Conservation (phyloP, 148 eudicot genomes). For the Fallopia convolvulus region DNA sequence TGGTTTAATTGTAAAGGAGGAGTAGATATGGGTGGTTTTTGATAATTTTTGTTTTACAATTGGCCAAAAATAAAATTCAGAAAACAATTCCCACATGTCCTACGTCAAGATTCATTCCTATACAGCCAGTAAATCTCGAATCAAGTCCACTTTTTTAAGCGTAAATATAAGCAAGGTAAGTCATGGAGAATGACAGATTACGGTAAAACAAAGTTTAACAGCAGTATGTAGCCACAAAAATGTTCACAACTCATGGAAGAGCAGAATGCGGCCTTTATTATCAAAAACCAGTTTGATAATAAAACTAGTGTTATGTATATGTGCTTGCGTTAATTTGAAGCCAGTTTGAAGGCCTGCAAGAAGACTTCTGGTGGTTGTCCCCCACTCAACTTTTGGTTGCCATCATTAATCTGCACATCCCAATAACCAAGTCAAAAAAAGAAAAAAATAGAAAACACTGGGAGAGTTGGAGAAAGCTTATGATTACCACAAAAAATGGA, state of each 20-base stretch:
- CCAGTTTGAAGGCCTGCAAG: constrained; percentile 51
- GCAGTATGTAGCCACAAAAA: neutral
- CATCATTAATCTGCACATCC: constrained; percentile 70
- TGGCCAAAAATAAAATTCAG: no score
- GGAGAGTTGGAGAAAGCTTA: neutral
- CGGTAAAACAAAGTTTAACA: neutral
- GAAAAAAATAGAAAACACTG: neutral
- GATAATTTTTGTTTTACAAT: no score
- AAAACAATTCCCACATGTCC: no score
- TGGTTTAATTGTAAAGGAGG: no score
- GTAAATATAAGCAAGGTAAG: neutral
- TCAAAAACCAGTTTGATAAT: neutral
- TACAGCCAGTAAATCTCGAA: no score
- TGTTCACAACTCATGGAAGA: neutral
- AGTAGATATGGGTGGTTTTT: no score
- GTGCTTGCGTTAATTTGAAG: constrained; percentile 20
- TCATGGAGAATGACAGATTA: neutral
- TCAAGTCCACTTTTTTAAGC: neutral
- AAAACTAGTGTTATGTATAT: neutral
- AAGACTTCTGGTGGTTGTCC: constrained; percentile 77
- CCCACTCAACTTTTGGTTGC: constrained; percentile 61
- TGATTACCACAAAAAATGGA: constrained; percentile 56
- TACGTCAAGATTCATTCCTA: no score
- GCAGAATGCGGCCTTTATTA: neutral
- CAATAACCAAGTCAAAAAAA: neutral